Evolutionary conservation across 1,284 basidiomycete genomes (phyloP), one percentile per base, ranked within the genome.

Genomic region (Pseudozyma sp.): DNA sequence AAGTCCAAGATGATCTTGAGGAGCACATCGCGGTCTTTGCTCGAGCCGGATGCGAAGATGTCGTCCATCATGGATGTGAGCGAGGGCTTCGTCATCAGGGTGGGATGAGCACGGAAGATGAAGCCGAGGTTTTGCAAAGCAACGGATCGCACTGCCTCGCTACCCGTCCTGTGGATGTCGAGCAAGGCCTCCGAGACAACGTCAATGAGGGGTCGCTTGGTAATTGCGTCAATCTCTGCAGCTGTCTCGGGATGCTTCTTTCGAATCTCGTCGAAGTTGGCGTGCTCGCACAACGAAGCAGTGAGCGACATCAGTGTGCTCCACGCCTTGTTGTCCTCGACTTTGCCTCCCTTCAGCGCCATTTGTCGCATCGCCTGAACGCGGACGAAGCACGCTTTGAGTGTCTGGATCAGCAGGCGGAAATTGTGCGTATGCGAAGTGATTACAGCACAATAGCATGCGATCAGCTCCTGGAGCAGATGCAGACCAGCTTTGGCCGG

Each of bases 81-180:
- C 12, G 88, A 87, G 7, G 91, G 90, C 61, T 91, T 86, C 0
- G 92, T 92, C 90, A 98, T 94, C 65, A 97, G 86, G 0, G 91
- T 91, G 1, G 96, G 95, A 75, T 95, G 91, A 7, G 94, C 91
- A n/a, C 93, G 91, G 87, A 95, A 98, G 5, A 99, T 86, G 83
- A 93, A 96, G 9, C 86, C 95, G 35, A 99, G 87, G 78, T 93
- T 95, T 75, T 94, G 84, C 65, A 95, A 82, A 16, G 92, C 88
- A 18, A 91, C 88, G 5, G 89, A 89, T 39, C 90, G 89, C 51
- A 93, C 86, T 13, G 87, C 85, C 4, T 86, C 60, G 47, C 90
- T 83, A 59, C 89, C 89, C 68, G 90, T 91, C 55, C 90, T 87
- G 79, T 94, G 92, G 10, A 95, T 85, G 38, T 87, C 87, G 34